These are phyloP conservation scores for Ascochyta viciae-villosae DNA, from an alignment of 2,329 filamentous ascomycete genomes.

Conservation along the genomic window DNA sequence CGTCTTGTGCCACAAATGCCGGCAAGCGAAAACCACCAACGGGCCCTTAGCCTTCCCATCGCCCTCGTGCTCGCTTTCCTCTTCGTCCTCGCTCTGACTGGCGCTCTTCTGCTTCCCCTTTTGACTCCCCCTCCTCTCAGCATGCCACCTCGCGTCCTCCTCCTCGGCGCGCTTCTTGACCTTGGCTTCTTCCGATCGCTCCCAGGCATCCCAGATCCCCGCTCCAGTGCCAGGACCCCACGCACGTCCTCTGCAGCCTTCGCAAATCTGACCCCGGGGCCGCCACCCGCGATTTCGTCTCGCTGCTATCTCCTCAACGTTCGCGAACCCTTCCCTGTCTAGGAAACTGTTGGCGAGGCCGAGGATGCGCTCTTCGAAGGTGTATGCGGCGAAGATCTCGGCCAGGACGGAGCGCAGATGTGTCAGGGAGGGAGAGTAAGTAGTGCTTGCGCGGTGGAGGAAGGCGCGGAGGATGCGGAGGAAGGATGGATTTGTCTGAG, in stretches of 20 bases:
- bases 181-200: constrained; percentile 50
- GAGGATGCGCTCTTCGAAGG: constrained; percentile 91
- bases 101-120: constrained; percentile 52
- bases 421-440: constrained; percentile 79
- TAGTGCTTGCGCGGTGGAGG: constrained; percentile 78
- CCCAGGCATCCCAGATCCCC: constrained; percentile 82
- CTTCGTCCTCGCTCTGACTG: constrained; percentile 35
- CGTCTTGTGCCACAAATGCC: constrained; percentile 49
- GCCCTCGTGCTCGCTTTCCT: constrained; percentile 6
- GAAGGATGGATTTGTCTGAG: constrained; percentile 71
- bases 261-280: constrained; percentile 84
- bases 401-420: constrained; percentile 84
- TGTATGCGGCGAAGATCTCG: constrained; percentile 93
- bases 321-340: constrained; percentile 86
- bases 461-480: constrained; percentile 89
- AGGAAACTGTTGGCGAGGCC: constrained; percentile 84
- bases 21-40: constrained; percentile 50
- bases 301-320: constrained; percentile 75
- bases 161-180: constrained; percentile 49
- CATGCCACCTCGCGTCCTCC: constrained; percentile 35
- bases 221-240: constrained; percentile 89
- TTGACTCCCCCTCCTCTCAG: constrained; percentile 56
- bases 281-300: constrained; percentile 88
- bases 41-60: constrained; percentile 9
- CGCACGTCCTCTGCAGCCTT: constrained; percentile 79